Conservation (phyloP, 139 green algal species). For the Asterochloris sp. region DNA sequence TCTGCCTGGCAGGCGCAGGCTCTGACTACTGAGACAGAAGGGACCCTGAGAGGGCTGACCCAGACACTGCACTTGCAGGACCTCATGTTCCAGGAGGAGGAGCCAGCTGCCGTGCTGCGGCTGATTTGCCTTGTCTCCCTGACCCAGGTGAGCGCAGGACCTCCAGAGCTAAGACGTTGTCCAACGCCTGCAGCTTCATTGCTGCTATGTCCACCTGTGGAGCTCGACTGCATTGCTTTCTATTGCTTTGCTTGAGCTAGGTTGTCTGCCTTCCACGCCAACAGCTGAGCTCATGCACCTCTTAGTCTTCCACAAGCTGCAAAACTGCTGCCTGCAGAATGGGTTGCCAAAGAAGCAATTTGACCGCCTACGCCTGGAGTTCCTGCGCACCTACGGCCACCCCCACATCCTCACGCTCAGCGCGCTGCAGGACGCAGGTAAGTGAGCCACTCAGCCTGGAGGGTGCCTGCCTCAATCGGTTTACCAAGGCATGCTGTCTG, state of each 20-base stretch:
- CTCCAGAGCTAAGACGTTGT: too few relatives aligned
- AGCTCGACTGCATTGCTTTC: too few relatives aligned
- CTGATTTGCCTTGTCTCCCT: slow-evolving; percentile 75
- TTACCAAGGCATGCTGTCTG: too few relatives aligned
- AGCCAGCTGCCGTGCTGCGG: slow-evolving; percentile 69
- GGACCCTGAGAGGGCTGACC: too few relatives aligned
- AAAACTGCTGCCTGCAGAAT: slow-evolving; percentile 34
- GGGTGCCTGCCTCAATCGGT: too few relatives aligned
- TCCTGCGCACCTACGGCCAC: slow-evolving; percentile 86
- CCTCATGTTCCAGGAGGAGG: slow-evolving; percentile 59
- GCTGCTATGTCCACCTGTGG: too few relatives aligned
- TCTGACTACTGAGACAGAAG: too few relatives aligned
- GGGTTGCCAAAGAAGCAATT: slow-evolving; percentile 73
- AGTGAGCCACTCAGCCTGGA: too few relatives aligned
- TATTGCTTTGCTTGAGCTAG: too few relatives aligned
- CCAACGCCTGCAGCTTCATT: too few relatives aligned
- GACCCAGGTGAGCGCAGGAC: slow-evolving; percentile 25
- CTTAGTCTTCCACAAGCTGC: neutral
- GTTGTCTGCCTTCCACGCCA: too few relatives aligned
- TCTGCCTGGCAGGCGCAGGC: too few relatives aligned
- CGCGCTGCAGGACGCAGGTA: slow-evolving; percentile 61
- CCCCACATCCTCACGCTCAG: slow-evolving; percentile 77
- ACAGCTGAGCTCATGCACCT: neutral
- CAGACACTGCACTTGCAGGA: slow-evolving; percentile 40
- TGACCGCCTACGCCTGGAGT: slow-evolving; percentile 67